Percentiles rank a stretch among this genome's conserved stretches.
Conservation (phyloP, 2,329 filamentous ascomycete genomes). For the Cordyceps militaris region DNA sequence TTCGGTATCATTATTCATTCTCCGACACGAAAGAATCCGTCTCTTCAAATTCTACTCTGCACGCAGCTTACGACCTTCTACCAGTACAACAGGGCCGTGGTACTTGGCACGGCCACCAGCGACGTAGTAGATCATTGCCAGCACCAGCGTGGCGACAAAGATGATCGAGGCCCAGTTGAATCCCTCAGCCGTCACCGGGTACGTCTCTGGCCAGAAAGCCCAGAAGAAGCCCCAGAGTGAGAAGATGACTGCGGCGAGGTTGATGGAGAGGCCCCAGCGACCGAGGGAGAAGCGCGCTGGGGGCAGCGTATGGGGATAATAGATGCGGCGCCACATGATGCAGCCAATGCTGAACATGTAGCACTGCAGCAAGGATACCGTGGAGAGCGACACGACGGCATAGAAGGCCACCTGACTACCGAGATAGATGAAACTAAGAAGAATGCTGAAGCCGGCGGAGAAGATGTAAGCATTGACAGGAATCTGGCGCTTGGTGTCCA, state of each 20-base stretch:
- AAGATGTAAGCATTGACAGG: conserved; percentile 14
- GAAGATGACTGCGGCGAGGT: conserved; percentile 10
- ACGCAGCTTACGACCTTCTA: conserved; percentile 9
- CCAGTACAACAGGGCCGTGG: conserved; percentile 14
- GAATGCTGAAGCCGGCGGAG: conserved; percentile 9
- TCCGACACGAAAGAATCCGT: too few relatives aligned
- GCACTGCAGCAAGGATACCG: conserved; percentile 15
- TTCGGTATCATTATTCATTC: too few relatives aligned
- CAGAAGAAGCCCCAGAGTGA: conserved; percentile 16
- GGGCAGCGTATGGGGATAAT: conserved; percentile 14
- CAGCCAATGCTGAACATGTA: conserved; percentile 16
- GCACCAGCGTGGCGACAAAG: conserved; percentile 8
- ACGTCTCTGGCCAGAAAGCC: conserved; percentile 15
- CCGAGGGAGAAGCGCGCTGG: conserved; percentile 16
- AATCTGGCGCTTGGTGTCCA: conserved; percentile 11
- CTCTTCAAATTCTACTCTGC: neutral
- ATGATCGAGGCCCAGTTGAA: conserved; percentile 16
- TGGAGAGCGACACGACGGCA: conserved; percentile 14
- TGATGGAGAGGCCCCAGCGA: conserved; percentile 13
- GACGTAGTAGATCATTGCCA: conserved; percentile 13
- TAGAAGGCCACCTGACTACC: conserved; percentile 16
- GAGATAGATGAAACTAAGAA: conserved; percentile 13
- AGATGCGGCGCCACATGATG: conserved; percentile 15
- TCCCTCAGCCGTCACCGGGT: conserved; percentile 8
- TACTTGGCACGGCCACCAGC: conserved; percentile 7